phyloP scores from a whole-genome alignment of 2,329 filamentous ascomycete genomes.

The Trichoderma gracile region DNA sequence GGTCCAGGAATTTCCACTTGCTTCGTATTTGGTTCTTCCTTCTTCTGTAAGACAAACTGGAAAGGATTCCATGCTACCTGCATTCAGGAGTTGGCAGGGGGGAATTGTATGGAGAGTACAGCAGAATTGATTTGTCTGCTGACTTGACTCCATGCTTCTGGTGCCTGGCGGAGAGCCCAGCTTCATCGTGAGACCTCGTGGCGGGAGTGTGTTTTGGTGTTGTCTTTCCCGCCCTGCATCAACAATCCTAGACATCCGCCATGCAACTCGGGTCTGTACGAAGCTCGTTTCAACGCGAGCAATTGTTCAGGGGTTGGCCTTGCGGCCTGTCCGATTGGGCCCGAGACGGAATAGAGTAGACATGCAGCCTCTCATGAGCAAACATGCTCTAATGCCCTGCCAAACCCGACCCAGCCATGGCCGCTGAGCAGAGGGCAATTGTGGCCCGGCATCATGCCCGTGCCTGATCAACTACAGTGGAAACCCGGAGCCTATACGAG shows the following conservation, averaged over 20 bases:
- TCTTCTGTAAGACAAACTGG: background rate
- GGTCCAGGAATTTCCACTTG: background rate
- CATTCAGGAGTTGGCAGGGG: slow-evolving; percentile 7
- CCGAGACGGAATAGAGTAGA: too few species aligned
- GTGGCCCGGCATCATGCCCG: background rate
- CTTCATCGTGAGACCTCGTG: background rate
- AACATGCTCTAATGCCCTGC: background rate
- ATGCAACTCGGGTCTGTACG: too few species aligned
- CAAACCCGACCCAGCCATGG: background rate
- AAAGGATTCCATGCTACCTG: slow-evolving; percentile 4
- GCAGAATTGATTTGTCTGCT: background rate
- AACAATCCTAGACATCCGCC: too few species aligned
- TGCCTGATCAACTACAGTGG: background rate
- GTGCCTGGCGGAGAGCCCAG: background rate
- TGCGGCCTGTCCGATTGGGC: slow-evolving; percentile 10
- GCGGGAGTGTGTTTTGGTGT: background rate
- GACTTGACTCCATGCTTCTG: background rate
- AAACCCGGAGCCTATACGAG: too few species aligned
- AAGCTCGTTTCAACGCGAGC: background rate
- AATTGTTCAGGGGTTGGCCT: background rate
- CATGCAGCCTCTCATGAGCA: too few species aligned
- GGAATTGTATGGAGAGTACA: too few species aligned
- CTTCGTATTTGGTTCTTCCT: too few species aligned
- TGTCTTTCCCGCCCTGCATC: background rate
- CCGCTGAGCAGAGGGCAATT: background rate